Base-by-base conservation (phyloP, 768 basidiomycete species). In the Podaxis sp. region DNA sequence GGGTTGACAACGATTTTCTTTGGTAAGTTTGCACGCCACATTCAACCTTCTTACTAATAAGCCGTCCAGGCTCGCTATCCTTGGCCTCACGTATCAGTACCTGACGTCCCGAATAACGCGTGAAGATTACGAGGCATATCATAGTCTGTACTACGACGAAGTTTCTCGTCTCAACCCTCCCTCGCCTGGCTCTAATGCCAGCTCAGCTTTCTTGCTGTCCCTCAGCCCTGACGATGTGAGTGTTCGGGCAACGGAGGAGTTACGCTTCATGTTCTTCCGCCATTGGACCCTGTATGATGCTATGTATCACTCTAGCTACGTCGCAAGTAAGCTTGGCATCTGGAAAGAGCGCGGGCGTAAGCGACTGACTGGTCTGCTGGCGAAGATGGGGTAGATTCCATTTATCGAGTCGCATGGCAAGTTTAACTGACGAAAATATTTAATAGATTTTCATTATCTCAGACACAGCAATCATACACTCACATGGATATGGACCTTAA, bases 251-350 rank as follows among this genome's bases (percentile, higher is more conserved):
- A 88, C 87, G 36, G 94, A 96, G 57, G 97, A 99, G 74, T 79
- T 99, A 59, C 84, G 97, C 26, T 99, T 99, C 74, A 95, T 89
- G 77, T 83, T 98, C 59, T 95, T 96, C 72, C 84, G 96, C 61
- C 97, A 99, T 77, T 99, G 97, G 97, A 98, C 91, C 33, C 76
- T 99, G 52, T 99, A 98, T 71, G 97, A 99, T 70, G 88, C 96
- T 11, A 99, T 99, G 97, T 89, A 89, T 69, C 96, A 99, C 74
- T 97, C 95, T 2, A 92, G 92, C 62, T 99, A 99, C 69, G 90
- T 99, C 17, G 96, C 95, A 6, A 90, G 92, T 56, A 95, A 94
- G 74, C 82, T 99, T 63, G 95, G 95, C 2, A 93, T 96, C 60
- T 99, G 97, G 97, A 95, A 92, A 71, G 96, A 99, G 73, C 84